These are phyloP conservation scores for Fusarium mangiferae DNA, from an alignment of 2,329 filamentous ascomycete species.

Conservation along the genomic window DNA sequence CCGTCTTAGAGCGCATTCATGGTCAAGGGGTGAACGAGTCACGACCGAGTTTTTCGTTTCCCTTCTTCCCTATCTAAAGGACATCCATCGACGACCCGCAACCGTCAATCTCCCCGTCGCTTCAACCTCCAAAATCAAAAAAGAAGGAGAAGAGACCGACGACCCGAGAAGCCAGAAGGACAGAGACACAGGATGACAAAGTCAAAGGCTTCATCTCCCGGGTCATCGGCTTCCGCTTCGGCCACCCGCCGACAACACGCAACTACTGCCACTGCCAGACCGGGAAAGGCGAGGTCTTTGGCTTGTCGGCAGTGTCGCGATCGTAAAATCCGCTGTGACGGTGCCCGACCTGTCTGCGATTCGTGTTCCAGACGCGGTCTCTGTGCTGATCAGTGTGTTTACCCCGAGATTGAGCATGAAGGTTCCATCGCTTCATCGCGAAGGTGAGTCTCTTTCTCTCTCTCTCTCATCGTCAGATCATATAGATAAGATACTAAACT, in stretches of 20 bases:
- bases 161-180: neutral
- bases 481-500: constrained; percentile 2
- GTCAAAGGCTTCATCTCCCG: constrained; percentile 21
- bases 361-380: constrained; percentile 41
- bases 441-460: constrained; percentile 24
- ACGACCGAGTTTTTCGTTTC: neutral
- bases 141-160: neutral
- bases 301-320: constrained; percentile 45
- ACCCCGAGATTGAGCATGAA: constrained; percentile 45
- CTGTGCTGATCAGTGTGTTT: constrained; percentile 40
- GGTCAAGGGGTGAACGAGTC: constrained; percentile 6
- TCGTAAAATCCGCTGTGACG: constrained; percentile 45
- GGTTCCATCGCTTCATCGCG: constrained; percentile 44
- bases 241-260: constrained; percentile 33
- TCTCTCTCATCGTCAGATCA: neutral
- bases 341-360: constrained; percentile 43
- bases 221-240: constrained; percentile 36
- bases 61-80: neutral
- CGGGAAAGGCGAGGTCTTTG: constrained; percentile 43
- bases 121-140: constrained; percentile 8
- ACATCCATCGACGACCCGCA: constrained; percentile 1
- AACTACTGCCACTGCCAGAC: neutral
- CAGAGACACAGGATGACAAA: neutral
- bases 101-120: neutral
- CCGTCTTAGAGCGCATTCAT: constrained; percentile 20